phyloP scores from a whole-genome alignment of 257 asterid genomes.

The Solanum verrucosum region DNA sequence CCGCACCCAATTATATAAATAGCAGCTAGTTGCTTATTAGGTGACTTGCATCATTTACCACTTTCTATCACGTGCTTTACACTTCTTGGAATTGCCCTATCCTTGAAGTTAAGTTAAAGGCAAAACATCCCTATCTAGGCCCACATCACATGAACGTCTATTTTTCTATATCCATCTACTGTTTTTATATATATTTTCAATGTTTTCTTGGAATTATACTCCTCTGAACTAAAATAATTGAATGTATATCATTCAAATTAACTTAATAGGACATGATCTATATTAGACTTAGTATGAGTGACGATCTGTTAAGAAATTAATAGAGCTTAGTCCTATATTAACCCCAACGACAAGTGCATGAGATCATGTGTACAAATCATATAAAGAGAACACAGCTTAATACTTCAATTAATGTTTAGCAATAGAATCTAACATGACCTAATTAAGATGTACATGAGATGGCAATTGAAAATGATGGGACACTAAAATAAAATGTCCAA shows the following conservation, averaged over 20 bases:
- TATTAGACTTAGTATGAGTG: not conserved
- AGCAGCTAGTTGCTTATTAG: not conserved
- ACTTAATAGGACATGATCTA: not conserved
- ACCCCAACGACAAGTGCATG: not conserved
- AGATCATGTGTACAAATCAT: too few relatives aligned
- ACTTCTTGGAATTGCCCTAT: not conserved
- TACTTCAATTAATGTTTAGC: not conserved
- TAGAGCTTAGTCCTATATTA: not conserved
- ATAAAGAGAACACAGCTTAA: not conserved
- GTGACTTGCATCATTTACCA: not conserved
- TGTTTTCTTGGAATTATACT: not conserved
- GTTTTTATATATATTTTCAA: not conserved
- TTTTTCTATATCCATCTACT: not conserved
- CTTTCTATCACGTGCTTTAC: constrained; percentile 5
- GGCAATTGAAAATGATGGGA: not conserved
- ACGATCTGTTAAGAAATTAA: not conserved
- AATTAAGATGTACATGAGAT: not conserved
- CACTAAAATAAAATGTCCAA: not conserved
- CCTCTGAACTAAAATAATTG: not conserved
- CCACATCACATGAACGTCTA: constrained; percentile 9
- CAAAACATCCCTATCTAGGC: not conserved
- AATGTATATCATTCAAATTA: not conserved
- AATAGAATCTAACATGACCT: not conserved
- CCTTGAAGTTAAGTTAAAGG: constrained; percentile 8
- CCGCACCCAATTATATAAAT: not conserved